Percentiles rank a stretch among this genome's conserved stretches.
These are phyloP conservation scores for Elaeis guineensis DNA, from an alignment of 176 grass and related monocot genomes.

Conservation along the genomic window DNA sequence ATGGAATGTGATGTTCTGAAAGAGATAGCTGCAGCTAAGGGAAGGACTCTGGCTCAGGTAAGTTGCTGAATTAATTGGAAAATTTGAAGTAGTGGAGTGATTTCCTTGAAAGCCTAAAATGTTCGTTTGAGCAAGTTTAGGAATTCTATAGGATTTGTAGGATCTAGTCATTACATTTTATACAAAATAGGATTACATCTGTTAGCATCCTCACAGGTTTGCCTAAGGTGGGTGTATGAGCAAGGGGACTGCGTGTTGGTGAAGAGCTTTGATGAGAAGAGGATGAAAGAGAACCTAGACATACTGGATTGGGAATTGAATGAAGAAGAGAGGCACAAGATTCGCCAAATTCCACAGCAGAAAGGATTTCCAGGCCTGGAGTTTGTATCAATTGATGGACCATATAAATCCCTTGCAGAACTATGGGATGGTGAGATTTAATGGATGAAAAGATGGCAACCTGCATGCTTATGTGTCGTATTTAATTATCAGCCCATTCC, in stretches of 20 bases:
- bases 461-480: too few relatives aligned
- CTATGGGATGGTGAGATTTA: constrained; percentile 64
- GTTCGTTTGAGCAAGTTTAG: too few relatives aligned
- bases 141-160: too few relatives aligned
- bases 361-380: constrained; percentile 31
- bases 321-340: constrained; percentile 29
- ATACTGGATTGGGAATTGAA: constrained; percentile 54
- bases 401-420: constrained; percentile 37
- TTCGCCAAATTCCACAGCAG: constrained; percentile 35
- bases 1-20: constrained; percentile 38
- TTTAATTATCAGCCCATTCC: too few relatives aligned
- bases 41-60: constrained; percentile 52
- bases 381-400: constrained; percentile 30
- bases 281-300: constrained; percentile 55
- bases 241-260: constrained; percentile 52
- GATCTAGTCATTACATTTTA: too few relatives aligned
- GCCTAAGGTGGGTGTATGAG: constrained; percentile 60
- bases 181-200: too few relatives aligned
- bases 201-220: constrained; percentile 16
- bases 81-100: too few relatives aligned
- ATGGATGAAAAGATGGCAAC: not conserved
- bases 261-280: constrained; percentile 54
- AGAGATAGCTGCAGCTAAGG: constrained; percentile 43
- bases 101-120: too few relatives aligned
- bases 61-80: too few relatives aligned